Evolutionary conservation across 768 basidiomycete genomes (phyloP).

Genomic region (Pulveroboletus frians): DNA sequence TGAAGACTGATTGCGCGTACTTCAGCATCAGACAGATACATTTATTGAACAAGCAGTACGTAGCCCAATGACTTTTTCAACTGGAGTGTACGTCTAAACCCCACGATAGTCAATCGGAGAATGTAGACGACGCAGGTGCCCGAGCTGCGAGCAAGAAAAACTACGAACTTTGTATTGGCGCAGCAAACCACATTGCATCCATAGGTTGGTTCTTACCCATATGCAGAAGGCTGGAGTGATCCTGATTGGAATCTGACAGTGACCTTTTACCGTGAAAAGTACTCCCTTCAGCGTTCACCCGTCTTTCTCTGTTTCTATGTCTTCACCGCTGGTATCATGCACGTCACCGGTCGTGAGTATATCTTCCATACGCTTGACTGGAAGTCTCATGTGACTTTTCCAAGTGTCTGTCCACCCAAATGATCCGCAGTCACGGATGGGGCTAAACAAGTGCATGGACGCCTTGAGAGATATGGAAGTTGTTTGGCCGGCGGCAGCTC

Average conservation of each 20-base stretch:
- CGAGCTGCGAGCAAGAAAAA: slow-evolving; percentile 54
- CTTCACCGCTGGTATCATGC: slow-evolving; percentile 78
- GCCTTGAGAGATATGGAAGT: slow-evolving; percentile 59
- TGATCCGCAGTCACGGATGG: slow-evolving; percentile 65
- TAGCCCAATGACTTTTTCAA: neutral
- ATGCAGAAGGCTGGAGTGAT: neutral
- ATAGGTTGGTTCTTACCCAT: slow-evolving; percentile 41
- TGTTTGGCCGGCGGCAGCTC: slow-evolving; percentile 72
- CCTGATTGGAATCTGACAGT: slow-evolving; percentile 32
- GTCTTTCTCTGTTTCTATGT: slow-evolving; percentile 76
- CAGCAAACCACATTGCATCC: slow-evolving; percentile 74
- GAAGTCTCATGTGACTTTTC: slow-evolving; percentile 1
- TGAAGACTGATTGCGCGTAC: neutral
- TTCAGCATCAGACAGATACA: slow-evolving; percentile 27
- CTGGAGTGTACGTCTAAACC: neutral
- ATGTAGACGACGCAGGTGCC: slow-evolving; percentile 47
- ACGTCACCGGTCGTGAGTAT: slow-evolving; percentile 62
- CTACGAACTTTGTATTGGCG: slow-evolving; percentile 68
- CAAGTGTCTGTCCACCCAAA: slow-evolving; percentile 59
- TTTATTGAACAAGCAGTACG: slow-evolving; percentile 36
- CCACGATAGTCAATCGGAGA: slow-evolving; percentile 32
- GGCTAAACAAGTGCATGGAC: slow-evolving; percentile 63
- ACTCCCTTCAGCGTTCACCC: slow-evolving; percentile 54
- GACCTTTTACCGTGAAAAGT: slow-evolving; percentile 55
- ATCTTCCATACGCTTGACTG: neutral